Percentiles rank a stretch among this genome's conserved stretches.
Evolutionary conservation across 441 rosid genomes (phyloP).

Genomic region (Hura crepitans): DNA sequence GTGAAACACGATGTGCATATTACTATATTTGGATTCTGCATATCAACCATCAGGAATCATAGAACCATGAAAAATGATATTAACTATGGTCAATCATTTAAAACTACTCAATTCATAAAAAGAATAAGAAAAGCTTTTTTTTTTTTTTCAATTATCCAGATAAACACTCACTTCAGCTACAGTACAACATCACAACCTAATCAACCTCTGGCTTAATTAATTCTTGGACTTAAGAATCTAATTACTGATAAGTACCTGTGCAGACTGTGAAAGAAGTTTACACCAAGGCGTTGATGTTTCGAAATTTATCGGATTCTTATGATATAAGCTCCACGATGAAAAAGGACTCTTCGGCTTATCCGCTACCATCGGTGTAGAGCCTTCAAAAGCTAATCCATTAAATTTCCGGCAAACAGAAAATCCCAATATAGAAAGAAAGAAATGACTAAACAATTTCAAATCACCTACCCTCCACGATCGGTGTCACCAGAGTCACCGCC

Average conservation of each 20-base stretch:
- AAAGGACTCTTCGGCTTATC: constrained; percentile 58
- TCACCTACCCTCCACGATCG: constrained; percentile 58
- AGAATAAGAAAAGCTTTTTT: background rate
- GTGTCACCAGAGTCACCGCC: constrained; percentile 44
- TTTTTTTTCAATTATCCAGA: background rate
- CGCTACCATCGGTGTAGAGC: constrained; percentile 42
- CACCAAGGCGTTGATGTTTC: constrained; percentile 60
- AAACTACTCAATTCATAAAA: background rate
- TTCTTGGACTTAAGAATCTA: background rate
- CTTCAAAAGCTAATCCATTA: constrained; percentile 31
- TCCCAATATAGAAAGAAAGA: background rate
- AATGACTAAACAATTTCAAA: background rate
- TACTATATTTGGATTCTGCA: constrained; percentile 51
- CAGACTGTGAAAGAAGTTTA: constrained; percentile 60
- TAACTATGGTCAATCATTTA: background rate
- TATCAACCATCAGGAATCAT: constrained; percentile 15
- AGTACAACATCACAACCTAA: background rate
- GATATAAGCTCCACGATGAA: constrained; percentile 41
- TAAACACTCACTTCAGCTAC: background rate
- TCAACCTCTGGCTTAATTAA: background rate
- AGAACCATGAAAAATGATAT: background rate
- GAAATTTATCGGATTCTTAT: constrained; percentile 35
- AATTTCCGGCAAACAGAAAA: background rate
- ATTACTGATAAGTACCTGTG: constrained; percentile 38
- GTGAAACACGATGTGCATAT: constrained; percentile 39